Evolutionary conservation across 2,329 filamentous ascomycete genomes (phyloP).

Genomic region (Beauveria sp.): DNA sequence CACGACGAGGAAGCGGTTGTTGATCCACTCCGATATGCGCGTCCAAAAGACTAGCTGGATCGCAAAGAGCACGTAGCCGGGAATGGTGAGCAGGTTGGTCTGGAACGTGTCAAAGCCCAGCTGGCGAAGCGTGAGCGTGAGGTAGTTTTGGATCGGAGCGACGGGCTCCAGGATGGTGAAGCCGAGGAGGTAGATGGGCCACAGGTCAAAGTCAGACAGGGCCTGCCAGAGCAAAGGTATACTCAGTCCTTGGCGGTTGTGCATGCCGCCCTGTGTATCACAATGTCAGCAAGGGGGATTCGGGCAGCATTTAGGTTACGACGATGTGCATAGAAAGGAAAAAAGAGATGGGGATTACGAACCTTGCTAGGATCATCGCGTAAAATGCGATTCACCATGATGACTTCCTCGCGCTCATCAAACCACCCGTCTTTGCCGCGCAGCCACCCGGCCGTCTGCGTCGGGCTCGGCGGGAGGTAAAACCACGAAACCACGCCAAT

Average conservation of each 20-base stretch:
- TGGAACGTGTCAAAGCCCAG: constrained; percentile 54
- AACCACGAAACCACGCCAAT: constrained; percentile 47
- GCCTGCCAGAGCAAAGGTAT: constrained; percentile 41
- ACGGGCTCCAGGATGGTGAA: constrained; percentile 41
- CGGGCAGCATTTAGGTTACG: too few species aligned
- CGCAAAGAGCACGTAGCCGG: constrained; percentile 38
- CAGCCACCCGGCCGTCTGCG: constrained; percentile 44
- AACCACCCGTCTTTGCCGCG: constrained; percentile 51
- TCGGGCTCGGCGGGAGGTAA: constrained; percentile 46
- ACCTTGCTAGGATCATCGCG: constrained; percentile 52
- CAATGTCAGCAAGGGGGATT: background rate
- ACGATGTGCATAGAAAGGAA: too few species aligned
- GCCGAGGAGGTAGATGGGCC: constrained; percentile 46
- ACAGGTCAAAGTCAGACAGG: constrained; percentile 41
- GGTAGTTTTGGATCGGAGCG: constrained; percentile 41
- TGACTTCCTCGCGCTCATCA: constrained; percentile 48
- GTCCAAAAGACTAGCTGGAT: constrained; percentile 27
- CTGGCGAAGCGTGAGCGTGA: constrained; percentile 50
- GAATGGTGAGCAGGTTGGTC: constrained; percentile 57
- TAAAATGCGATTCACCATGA: constrained; percentile 51
- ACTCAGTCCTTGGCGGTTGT: constrained; percentile 51
- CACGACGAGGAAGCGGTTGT: constrained; percentile 22
- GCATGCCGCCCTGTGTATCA: constrained; percentile 39
- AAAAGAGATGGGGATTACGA: background rate
- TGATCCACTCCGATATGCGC: constrained; percentile 29